A percentile compares a stretch with the other conserved stretches of the same genome.
These are phyloP conservation scores for Orbilia javanica DNA, from an alignment of 2,329 filamentous ascomycete genomes.

Conservation along the genomic window DNA sequence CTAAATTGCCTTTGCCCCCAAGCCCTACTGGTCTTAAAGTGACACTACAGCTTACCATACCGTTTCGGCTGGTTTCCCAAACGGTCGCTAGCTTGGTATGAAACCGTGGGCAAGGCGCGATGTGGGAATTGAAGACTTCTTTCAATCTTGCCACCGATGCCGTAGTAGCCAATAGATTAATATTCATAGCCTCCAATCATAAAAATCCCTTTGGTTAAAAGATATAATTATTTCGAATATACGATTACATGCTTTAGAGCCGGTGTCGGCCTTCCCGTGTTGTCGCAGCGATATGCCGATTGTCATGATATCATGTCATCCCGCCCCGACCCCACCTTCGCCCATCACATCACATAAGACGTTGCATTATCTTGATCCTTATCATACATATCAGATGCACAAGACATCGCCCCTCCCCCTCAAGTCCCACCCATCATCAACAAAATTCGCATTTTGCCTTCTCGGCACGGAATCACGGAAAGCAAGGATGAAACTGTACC, in stretches of 20 bases:
- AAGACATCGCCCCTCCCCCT: background rate
- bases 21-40: background rate
- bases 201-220: too few relatives aligned
- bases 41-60: background rate
- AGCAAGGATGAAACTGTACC: background rate
- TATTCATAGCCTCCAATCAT: too few relatives aligned
- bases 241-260: background rate
- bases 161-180: too few relatives aligned
- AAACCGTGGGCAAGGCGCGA: too few relatives aligned
- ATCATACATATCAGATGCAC: background rate
- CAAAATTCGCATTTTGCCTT: background rate
- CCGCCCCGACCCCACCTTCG: background rate
- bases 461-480: constrained; percentile 1
- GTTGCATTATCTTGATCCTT: background rate
- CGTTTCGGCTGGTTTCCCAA: background rate
- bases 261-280: background rate
- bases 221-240: background rate
- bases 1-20: background rate
- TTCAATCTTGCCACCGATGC: too few relatives aligned
- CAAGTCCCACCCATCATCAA: background rate
- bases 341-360: background rate
- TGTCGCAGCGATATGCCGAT: background rate
- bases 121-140: too few relatives aligned
- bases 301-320: background rate
- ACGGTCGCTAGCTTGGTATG: background rate